A percentile compares a stretch with the other conserved stretches of the same genome.
phyloP scores from a whole-genome alignment of 805 yeast species.

The Candida gorgasii region DNA sequence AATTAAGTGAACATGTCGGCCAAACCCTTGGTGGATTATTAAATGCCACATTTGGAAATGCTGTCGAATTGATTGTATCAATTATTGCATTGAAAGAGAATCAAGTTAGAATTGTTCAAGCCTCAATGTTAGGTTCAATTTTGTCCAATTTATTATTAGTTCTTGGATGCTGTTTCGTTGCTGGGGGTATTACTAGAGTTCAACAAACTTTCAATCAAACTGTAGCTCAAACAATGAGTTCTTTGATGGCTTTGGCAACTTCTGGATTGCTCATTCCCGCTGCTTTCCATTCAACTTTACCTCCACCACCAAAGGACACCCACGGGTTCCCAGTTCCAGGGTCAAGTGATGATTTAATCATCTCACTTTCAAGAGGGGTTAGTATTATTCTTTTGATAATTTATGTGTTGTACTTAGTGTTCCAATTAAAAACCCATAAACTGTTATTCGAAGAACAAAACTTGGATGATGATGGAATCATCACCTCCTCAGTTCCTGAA shows the following conservation, averaged over 20 bases:
- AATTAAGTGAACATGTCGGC: constrained; percentile 82
- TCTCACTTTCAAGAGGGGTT: constrained; percentile 82
- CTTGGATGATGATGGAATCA: constrained; percentile 38
- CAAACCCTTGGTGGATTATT: constrained; percentile 90
- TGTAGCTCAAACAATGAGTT: constrained; percentile 97
- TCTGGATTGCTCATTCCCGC: constrained; percentile 92
- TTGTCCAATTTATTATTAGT: constrained; percentile 86
- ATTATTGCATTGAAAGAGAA: constrained; percentile 82
- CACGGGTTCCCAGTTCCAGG: constrained; percentile 42
- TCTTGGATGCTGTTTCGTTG: constrained; percentile 91
- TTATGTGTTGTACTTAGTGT: constrained; percentile 75
- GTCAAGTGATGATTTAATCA: constrained; percentile 48
- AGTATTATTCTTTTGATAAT: constrained; percentile 74
- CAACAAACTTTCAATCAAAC: constrained; percentile 93
- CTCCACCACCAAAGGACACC: constrained; percentile 37
- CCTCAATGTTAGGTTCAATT: constrained; percentile 94
- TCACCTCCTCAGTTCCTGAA: constrained; percentile 29
- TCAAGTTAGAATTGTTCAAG: constrained; percentile 93
- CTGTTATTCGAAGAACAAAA: constrained; percentile 62
- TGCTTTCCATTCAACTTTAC: constrained; percentile 86
- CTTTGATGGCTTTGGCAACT: constrained; percentile 87
- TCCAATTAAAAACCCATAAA: constrained; percentile 88
- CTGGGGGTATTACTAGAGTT: constrained; percentile 84
- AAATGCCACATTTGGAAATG: constrained; percentile 97
- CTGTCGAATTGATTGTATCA: constrained; percentile 94